Evolutionary conservation across 495 filamentous ascomycete species (phyloP), one percentile per base, ranked within the genome.

Genomic region (Neurospora sp.): DNA sequence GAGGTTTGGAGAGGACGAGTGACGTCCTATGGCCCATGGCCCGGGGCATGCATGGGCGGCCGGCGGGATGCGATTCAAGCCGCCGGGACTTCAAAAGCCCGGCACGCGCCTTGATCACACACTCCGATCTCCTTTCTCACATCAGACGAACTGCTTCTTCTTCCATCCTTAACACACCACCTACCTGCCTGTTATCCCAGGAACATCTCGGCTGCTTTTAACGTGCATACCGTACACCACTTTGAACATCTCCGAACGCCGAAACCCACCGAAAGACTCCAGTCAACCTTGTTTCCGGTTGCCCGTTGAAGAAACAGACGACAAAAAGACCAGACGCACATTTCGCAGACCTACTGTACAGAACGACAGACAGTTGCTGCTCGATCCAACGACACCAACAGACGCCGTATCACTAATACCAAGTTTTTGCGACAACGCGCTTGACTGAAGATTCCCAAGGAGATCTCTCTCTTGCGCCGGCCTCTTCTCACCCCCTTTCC

Each of bases 11-110:
- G 72, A 35, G 72, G 74, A 65, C 53, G 16, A 65, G 74, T 79
- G 78, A 79, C 76, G 78, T 79, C 74, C 35, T 72, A 73, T 81
- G 75, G 79, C 78, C 77, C 53, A 41, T 40, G 44, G 48, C 40
- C 40, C 41, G 41, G 41, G 41, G 48, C 20, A 12, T 53, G 20
- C 59, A 44, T 42, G 37, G 27, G 39, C 68, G 22, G 40, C 70
- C 37, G 44, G 35, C 69, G 68, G 35, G 12, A 48, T 42, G 37
- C 40, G 69, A 59, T 22, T 37, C 70, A 20, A 40, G 39, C 31
- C 22, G 27, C 12, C 61, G 18, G 59, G 22, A 40, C 27, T 42
- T 35, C 27, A 65, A 35, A 35, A 65, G 27, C 53, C 41, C 27
- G 27, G 53, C 53, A 27, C 53, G 53, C 53, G 53, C 53, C 53